Evolutionary conservation across 352 stramenopile genomes (phyloP).

Genomic region (Halophytophthora batemanensis): DNA sequence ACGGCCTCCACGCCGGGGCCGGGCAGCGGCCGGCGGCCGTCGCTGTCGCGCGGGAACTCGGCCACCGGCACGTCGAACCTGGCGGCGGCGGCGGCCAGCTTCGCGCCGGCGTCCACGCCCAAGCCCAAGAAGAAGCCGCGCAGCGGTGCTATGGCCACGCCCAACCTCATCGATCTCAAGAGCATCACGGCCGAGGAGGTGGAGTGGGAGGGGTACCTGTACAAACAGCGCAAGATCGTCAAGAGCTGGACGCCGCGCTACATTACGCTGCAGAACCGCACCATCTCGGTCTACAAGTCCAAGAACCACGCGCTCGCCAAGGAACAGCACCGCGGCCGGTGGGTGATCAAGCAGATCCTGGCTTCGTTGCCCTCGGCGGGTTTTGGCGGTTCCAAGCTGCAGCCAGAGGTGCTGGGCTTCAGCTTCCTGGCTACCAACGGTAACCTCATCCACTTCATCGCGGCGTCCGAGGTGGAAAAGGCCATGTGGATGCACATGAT

Average conservation of each 20-base stretch:
- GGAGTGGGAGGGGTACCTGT: conserved; percentile 88
- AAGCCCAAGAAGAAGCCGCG: conserved; percentile 10
- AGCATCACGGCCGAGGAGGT: conserved; percentile 82
- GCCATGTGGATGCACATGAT: conserved; percentile 84
- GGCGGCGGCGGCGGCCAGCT: conserved; percentile 7
- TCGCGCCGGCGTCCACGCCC: conserved; percentile 8
- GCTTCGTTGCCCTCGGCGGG: conserved; percentile 74
- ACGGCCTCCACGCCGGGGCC: conserved; percentile 18
- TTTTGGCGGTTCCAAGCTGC: conserved; percentile 77
- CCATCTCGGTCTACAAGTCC: conserved; percentile 82
- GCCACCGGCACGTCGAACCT: conserved; percentile 22
- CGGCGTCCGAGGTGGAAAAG: conserved; percentile 68
- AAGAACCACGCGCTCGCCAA: conserved; percentile 84
- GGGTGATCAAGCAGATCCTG: conserved; percentile 80
- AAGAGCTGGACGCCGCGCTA: conserved; percentile 88
- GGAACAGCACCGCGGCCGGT: conserved; percentile 72
- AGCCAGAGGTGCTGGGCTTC: conserved; percentile 76
- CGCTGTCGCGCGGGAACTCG: conserved; percentile 29
- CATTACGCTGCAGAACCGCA: conserved; percentile 82
- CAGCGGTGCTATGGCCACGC: conserved; percentile 36
- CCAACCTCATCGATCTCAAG: conserved; percentile 86
- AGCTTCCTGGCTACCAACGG: conserved; percentile 82
- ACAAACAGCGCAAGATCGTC: conserved; percentile 89
- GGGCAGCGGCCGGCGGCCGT: conserved; percentile 27
- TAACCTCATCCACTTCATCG: conserved; percentile 84